These are phyloP conservation scores for Dorcoceras hygrometricum DNA, from an alignment of 257 asterid species.

Conservation along the genomic window DNA sequence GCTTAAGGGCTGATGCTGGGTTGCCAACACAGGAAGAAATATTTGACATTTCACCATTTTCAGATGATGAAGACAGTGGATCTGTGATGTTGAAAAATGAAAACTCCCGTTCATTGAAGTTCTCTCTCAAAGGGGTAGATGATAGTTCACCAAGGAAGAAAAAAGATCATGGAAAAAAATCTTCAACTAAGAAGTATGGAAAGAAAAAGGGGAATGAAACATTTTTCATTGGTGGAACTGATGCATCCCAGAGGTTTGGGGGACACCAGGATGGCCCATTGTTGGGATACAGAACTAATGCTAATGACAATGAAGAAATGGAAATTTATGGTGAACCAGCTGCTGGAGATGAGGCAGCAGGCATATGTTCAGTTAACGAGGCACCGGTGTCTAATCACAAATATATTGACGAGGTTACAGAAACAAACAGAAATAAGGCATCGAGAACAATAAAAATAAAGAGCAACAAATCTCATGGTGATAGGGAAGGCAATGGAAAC, in stretches of 20 bases:
- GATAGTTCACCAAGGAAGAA: conserved; percentile 72
- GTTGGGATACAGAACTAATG: conserved; percentile 34
- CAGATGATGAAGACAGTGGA: conserved; percentile 84
- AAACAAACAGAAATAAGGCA: conserved; percentile 40
- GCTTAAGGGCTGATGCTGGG: conserved; percentile 91
- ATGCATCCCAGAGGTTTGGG: conserved; percentile 33
- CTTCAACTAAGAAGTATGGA: conserved; percentile 60
- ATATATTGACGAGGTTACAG: conserved; percentile 49
- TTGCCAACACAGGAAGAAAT: conserved; percentile 92
- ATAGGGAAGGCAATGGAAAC: conserved; percentile 48
- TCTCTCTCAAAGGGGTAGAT: conserved; percentile 71
- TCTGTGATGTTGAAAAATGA: conserved; percentile 53
- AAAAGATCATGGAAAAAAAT: conserved; percentile 66
- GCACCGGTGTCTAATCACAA: conserved; percentile 48
- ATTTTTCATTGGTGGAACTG: conserved; percentile 37
- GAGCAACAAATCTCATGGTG: conserved; percentile 45
- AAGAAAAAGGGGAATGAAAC: conserved; percentile 55
- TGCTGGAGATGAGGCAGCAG: conserved; percentile 50
- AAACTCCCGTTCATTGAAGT: conserved; percentile 65
- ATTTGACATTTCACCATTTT: conserved; percentile 71
- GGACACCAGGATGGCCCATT: conserved; percentile 39
- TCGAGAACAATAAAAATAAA: conserved; percentile 66
- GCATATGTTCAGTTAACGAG: conserved; percentile 28
- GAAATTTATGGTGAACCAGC: conserved; percentile 23
- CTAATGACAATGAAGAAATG: conserved; percentile 37